These are phyloP conservation scores for Alopecurus myosuroides DNA, from an alignment of 176 grass and related monocot genomes.

Conservation along the genomic window DNA sequence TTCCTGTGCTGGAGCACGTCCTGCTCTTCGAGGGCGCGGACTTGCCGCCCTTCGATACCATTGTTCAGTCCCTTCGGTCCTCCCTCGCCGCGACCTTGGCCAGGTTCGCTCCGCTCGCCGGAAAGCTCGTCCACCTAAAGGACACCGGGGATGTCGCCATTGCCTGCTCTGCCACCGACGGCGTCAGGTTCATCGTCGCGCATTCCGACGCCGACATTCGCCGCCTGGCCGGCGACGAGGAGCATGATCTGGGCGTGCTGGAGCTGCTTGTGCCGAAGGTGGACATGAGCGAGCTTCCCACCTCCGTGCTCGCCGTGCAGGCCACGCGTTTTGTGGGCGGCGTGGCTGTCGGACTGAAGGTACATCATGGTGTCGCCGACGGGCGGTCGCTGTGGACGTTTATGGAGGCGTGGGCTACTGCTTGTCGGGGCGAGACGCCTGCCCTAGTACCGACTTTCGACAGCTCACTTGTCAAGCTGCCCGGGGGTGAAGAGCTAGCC, in stretches of 20 bases:
- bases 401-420: slow-evolving; percentile 9
- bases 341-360: not conserved
- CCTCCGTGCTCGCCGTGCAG: slow-evolving; percentile 45
- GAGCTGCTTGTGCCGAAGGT: slow-evolving; percentile 30
- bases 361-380: slow-evolving; percentile 25
- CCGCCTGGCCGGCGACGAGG: slow-evolving; percentile 24
- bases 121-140: slow-evolving; percentile 16
- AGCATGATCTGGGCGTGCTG: slow-evolving; percentile 22
- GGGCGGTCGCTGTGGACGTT: slow-evolving; percentile 30
- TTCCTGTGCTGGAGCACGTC: slow-evolving; percentile 23
- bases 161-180: not conserved
- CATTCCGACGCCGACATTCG: slow-evolving; percentile 32
- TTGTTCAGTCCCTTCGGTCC: not conserved
- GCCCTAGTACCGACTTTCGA: not conserved
- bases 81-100: slow-evolving; percentile 22
- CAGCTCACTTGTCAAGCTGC: not conserved
- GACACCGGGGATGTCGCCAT: slow-evolving; percentile 31
- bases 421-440: not conserved
- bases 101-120: slow-evolving; percentile 32
- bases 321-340: slow-evolving; percentile 22
- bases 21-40: slow-evolving; percentile 15
- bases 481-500: not conserved
- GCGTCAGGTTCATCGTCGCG: slow-evolving; percentile 35
- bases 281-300: slow-evolving; percentile 34
- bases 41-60: slow-evolving; percentile 26